phyloP scores from a whole-genome alignment of 2,329 filamentous ascomycete species.

The Tolypocladium album region DNA sequence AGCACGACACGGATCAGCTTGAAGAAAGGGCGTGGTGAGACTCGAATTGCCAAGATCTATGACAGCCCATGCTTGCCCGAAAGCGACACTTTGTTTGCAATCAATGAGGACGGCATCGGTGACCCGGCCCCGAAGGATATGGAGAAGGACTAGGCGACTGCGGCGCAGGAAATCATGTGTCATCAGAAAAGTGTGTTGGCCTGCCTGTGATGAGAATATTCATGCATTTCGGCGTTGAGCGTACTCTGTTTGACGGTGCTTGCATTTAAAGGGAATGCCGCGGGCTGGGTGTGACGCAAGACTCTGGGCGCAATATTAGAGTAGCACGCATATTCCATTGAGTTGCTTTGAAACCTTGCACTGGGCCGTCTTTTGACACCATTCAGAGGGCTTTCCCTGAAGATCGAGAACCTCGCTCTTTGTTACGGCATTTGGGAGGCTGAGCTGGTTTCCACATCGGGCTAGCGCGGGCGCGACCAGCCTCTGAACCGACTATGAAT shows the following conservation, averaged over 20 bases:
- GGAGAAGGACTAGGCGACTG: conserved; percentile 57
- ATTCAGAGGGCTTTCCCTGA: conserved; percentile 3
- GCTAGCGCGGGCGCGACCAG: conserved; percentile 21
- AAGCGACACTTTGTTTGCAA: conserved; percentile 93
- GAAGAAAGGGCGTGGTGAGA: conserved; percentile 93
- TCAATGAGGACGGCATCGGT: conserved; percentile 92
- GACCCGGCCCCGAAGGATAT: conserved; percentile 93
- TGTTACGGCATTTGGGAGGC: not conserved
- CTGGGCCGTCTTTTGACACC: not conserved
- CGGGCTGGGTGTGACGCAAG: not conserved
- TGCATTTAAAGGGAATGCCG: not conserved
- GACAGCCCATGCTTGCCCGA: conserved; percentile 96
- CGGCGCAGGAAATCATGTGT: not conserved
- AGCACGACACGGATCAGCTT: conserved; percentile 89
- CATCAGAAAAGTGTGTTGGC: not conserved
- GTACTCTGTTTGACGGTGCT: not conserved
- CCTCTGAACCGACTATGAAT: conserved; percentile 10
- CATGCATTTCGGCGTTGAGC: conserved; percentile 21
- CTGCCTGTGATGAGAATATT: conserved; percentile 1
- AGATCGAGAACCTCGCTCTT: not conserved
- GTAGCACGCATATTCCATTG: not conserved
- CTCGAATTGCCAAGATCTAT: conserved; percentile 97
- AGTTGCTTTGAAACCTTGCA: not conserved
- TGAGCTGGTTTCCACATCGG: conserved; percentile 24
- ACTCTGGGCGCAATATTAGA: not conserved